These are phyloP conservation scores for Aspergillus bridgeri DNA, from an alignment of 495 filamentous ascomycete genomes.

Conservation along the genomic window DNA sequence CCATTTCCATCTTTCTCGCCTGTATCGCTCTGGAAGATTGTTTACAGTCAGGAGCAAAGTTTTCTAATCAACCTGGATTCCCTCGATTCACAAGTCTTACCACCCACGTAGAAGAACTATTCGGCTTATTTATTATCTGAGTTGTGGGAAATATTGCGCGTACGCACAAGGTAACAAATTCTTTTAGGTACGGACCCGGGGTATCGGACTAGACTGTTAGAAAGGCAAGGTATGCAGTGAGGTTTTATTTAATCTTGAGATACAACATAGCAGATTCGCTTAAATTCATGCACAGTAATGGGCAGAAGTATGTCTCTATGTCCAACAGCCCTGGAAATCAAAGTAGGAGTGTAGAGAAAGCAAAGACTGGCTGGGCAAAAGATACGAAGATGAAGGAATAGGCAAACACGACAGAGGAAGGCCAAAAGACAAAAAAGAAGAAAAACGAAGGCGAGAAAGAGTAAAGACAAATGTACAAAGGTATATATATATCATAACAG, in stretches of 20 bases:
- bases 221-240: no score
- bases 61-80: background rate
- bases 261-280: background rate
- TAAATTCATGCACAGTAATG: background rate
- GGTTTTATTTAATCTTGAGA: no score
- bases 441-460: background rate
- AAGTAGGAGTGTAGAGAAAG: background rate
- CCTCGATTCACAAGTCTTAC: background rate
- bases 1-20: slow-evolving; percentile 1
- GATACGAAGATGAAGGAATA: background rate
- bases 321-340: background rate
- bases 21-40: background rate
- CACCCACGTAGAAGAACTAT: background rate
- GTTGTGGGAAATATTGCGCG: no score
- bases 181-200: background rate
- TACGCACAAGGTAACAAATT: background rate
- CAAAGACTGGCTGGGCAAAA: background rate
- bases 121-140: no score
- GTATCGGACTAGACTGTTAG: background rate
- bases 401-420: background rate
- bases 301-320: background rate
- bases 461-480: background rate
- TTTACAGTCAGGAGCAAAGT: background rate
- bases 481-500: slow-evolving; percentile 1
- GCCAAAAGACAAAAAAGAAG: background rate